phyloP scores from a whole-genome alignment of 2,329 filamentous ascomycete species.

The Metarhizium robertsii region DNA sequence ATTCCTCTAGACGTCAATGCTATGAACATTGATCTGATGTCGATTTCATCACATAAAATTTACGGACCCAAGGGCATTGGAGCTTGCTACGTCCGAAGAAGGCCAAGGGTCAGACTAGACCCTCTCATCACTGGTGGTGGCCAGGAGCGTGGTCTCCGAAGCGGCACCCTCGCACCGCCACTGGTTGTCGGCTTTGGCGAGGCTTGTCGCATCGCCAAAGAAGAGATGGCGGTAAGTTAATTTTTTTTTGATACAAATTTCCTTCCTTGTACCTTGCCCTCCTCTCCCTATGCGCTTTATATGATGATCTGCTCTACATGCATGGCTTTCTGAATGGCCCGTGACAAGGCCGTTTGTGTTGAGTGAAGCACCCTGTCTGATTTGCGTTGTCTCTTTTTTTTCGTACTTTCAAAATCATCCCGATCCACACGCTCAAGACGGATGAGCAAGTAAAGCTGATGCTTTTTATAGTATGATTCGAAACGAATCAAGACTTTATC shows the following conservation, averaged over 20 bases:
- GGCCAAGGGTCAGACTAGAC: slow-evolving; percentile 87
- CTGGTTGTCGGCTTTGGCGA: slow-evolving; percentile 90
- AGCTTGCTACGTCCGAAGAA: slow-evolving; percentile 87
- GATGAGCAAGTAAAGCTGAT: slow-evolving; percentile 12
- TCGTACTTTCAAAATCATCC: background rate
- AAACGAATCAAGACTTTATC: slow-evolving; percentile 78
- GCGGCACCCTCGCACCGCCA: slow-evolving; percentile 84
- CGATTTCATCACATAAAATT: slow-evolving; percentile 96
- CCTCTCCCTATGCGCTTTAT: slow-evolving; percentile 12
- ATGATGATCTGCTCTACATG: slow-evolving; percentile 82
- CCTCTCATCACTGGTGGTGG: slow-evolving; percentile 94
- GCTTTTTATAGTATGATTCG: slow-evolving; percentile 67
- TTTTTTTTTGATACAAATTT: background rate
- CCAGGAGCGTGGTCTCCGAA: slow-evolving; percentile 89
- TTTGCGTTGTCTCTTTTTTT: slow-evolving; percentile 4
- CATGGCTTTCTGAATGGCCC: slow-evolving; percentile 80
- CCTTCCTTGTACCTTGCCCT: too few species aligned
- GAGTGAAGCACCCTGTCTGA: slow-evolving; percentile 63
- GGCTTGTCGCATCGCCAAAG: slow-evolving; percentile 81
- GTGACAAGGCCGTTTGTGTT: slow-evolving; percentile 50
- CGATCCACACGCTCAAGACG: background rate
- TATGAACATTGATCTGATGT: slow-evolving; percentile 98
- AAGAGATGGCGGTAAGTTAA: slow-evolving; percentile 77
- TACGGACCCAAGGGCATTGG: slow-evolving; percentile 97
- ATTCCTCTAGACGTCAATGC: slow-evolving; percentile 94